phyloP scores from a whole-genome alignment of 495 filamentous ascomycete genomes.

The Penicillium daleae region DNA sequence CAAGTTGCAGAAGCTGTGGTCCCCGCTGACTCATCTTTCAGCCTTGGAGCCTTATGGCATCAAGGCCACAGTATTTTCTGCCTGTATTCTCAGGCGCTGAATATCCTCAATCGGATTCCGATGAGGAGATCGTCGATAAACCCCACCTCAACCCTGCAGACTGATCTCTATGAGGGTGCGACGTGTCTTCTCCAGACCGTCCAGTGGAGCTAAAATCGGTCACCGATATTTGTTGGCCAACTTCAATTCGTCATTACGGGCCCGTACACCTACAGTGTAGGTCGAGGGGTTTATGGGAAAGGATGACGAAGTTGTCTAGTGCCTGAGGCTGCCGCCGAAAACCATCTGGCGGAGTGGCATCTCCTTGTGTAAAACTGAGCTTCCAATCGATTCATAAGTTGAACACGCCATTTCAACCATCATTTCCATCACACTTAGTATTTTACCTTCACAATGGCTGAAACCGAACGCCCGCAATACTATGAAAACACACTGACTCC shows the following conservation, averaged over 20 bases:
- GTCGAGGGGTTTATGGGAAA: conserved; percentile 1
- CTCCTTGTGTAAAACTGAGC: neutral
- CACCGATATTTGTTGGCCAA: conserved; percentile 17
- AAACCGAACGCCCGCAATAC: conserved; percentile 32
- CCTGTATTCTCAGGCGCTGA: neutral
- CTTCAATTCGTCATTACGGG: neutral
- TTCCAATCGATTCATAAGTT: conserved; percentile 8
- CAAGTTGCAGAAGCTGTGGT: conserved; percentile 40
- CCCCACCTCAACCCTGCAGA: conserved; percentile 11
- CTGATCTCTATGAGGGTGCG: neutral
- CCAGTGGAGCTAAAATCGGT: conserved; percentile 18
- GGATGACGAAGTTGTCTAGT: conserved; percentile 8
- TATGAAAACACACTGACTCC: conserved; percentile 29
- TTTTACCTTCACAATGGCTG: conserved; percentile 19
- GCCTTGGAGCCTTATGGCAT: neutral
- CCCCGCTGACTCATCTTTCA: conserved; percentile 28
- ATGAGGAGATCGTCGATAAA: conserved; percentile 14
- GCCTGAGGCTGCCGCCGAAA: conserved; percentile 3
- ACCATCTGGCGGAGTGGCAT: neutral
- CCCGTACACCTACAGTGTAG: neutral
- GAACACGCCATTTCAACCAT: conserved; percentile 21
- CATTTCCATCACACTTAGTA: neutral
- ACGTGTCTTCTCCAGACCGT: conserved; percentile 9
- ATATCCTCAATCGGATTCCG: neutral
- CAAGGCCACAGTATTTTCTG: neutral